Percentiles rank a stretch among this genome's conserved stretches.
phyloP scores from a whole-genome alignment of 768 basidiomycete genomes.

The Stropharia rugosoannulata region DNA sequence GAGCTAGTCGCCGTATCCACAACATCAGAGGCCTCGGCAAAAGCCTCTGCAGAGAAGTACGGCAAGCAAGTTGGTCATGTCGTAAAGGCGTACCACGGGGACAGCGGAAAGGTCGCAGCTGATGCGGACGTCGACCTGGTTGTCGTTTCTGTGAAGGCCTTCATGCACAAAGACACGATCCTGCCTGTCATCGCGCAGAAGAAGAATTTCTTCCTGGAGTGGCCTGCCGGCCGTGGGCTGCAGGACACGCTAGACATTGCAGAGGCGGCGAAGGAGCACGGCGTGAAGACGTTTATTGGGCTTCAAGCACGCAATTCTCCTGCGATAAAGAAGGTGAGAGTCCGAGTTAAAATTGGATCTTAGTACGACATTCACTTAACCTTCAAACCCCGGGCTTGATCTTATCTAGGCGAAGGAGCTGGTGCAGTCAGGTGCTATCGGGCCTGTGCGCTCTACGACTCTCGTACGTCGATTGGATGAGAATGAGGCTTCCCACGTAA shows the following conservation, averaged over 20 bases:
- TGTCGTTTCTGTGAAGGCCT: conserved; percentile 31
- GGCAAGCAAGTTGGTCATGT: conserved; percentile 18
- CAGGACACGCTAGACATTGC: conserved; percentile 34
- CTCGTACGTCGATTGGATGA: neutral
- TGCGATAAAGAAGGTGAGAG: conserved; percentile 27
- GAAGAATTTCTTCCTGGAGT: conserved; percentile 40
- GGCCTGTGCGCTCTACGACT: neutral
- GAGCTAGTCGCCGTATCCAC: conserved; percentile 34
- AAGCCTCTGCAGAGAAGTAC: conserved; percentile 29
- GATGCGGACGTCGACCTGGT: conserved; percentile 39
- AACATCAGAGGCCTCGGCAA: conserved; percentile 26
- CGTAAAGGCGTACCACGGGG: conserved; percentile 34
- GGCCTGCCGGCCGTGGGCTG: conserved; percentile 32
- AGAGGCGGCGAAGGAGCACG: conserved; percentile 26
- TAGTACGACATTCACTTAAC: conserved; percentile 1
- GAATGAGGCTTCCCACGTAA: too few species aligned
- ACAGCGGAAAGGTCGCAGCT: conserved; percentile 24
- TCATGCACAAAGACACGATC: conserved; percentile 25
- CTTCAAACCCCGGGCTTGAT: conserved; percentile 9
- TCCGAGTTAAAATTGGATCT: too few species aligned
- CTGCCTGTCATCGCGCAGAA: conserved; percentile 34
- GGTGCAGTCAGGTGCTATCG: conserved; percentile 1
- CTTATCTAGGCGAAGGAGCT: conserved; percentile 22
- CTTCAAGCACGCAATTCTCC: conserved; percentile 29
- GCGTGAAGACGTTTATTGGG: conserved; percentile 33